Evolutionary conservation across 768 basidiomycete species (phyloP).

Genomic region (Baorangia bicolor): DNA sequence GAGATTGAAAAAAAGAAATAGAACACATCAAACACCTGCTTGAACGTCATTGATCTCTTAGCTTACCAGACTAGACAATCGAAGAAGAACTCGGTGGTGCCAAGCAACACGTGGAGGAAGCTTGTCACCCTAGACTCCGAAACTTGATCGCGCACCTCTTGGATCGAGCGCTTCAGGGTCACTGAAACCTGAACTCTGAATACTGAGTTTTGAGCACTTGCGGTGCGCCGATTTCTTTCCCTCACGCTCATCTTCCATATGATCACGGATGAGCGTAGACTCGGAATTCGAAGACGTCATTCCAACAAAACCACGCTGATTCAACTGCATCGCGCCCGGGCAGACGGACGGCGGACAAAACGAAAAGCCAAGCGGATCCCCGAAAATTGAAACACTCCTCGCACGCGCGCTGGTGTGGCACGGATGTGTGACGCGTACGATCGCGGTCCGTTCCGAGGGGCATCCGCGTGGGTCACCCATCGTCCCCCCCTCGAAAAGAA

Average conservation of each 20-base stretch:
- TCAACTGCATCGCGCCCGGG: neutral
- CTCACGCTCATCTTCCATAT: neutral
- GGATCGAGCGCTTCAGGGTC: neutral
- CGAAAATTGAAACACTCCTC: neutral
- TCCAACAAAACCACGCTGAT: neutral
- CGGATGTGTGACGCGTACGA: neutral
- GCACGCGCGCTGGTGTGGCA: neutral
- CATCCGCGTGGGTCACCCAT: neutral
- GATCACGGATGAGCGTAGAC: neutral
- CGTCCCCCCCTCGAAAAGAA: neutral
- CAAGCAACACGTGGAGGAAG: conserved; percentile 1
- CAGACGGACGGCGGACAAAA: neutral
- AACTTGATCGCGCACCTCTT: neutral
- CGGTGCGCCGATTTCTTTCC: neutral
- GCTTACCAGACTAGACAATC: neutral
- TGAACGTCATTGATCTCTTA: neutral
- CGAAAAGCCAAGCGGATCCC: neutral
- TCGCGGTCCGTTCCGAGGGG: conserved; percentile 1
- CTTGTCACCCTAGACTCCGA: neutral
- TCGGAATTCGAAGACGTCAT: neutral
- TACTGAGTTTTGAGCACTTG: neutral
- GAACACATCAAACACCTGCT: neutral
- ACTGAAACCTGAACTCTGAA: neutral
- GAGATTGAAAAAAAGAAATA: neutral
- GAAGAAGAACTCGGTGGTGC: neutral